A percentile compares a stretch with the other conserved stretches of the same genome.
phyloP scores from a whole-genome alignment of 257 asterid species.

The Voacanga thouarsii region DNA sequence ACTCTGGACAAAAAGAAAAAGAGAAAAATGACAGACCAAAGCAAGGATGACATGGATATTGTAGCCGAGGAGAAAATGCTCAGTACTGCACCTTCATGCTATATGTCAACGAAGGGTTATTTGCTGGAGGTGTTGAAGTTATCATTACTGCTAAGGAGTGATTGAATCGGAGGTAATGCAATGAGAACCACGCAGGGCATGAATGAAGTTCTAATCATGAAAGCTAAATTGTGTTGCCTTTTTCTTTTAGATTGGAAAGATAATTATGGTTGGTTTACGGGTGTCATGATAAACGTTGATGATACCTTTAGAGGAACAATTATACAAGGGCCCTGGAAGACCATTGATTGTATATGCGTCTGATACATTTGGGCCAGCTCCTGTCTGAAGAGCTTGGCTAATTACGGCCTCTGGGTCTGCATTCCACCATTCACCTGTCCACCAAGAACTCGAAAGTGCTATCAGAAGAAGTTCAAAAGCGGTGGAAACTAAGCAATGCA shows the following conservation, averaged over 20 bases:
- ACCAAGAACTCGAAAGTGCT: constrained; percentile 1
- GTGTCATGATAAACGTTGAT: constrained; percentile 8
- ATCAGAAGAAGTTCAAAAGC: background rate
- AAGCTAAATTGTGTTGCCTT: background rate
- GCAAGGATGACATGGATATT: no score
- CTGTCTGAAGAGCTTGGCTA: constrained; percentile 61
- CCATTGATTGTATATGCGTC: constrained; percentile 79
- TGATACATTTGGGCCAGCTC: constrained; percentile 61
- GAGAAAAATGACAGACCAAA: no score
- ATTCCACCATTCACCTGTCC: constrained; percentile 73
- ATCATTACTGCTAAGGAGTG: background rate
- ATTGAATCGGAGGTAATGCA: background rate
- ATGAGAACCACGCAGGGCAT: background rate
- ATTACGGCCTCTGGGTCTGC: constrained; percentile 63
- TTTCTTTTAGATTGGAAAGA: background rate
- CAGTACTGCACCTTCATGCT: background rate
- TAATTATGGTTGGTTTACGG: background rate
- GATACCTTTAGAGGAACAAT: constrained; percentile 62
- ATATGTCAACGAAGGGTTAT: background rate
- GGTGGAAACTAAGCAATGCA: background rate
- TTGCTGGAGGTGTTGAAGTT: background rate
- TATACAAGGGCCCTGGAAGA: constrained; percentile 65
- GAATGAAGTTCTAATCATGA: background rate
- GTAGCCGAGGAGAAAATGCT: background rate
- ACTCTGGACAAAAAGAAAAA: background rate